These are phyloP conservation scores for Trichoderma simmonsii DNA, from an alignment of 2,329 filamentous ascomycete species.

Conservation along the genomic window DNA sequence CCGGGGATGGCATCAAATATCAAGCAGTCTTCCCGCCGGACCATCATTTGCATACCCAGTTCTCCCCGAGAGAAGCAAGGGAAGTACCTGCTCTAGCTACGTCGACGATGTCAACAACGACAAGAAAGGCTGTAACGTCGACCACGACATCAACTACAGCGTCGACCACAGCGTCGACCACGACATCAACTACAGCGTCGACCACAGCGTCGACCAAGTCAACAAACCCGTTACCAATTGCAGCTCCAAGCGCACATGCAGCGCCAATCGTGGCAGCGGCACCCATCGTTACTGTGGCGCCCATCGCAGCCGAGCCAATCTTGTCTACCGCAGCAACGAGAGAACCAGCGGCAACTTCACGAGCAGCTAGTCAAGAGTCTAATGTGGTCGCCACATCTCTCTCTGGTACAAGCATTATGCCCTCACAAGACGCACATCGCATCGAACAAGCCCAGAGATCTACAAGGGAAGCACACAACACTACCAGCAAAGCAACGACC, in stretches of 20 bases:
- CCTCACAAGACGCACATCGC: background rate
- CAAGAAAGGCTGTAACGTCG: background rate
- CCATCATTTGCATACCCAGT: conserved; percentile 45
- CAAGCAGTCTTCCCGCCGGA: conserved; percentile 57
- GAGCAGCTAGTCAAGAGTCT: conserved; percentile 30
- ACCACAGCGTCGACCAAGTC: background rate
- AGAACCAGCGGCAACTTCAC: conserved; percentile 59
- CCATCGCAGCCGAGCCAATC: conserved; percentile 46
- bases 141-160: background rate
- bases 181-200: background rate
- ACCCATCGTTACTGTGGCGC: background rate
- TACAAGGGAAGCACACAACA: background rate
- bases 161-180: background rate
- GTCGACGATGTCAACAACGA: background rate
- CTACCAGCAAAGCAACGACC: background rate
- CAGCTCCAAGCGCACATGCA: background rate
- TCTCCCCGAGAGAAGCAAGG: conserved; percentile 23
- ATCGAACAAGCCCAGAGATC: background rate
- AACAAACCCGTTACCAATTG: background rate
- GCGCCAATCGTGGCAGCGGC: background rate
- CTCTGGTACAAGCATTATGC: background rate
- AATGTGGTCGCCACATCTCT: background rate
- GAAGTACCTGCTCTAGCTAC: background rate
- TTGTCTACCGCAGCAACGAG: conserved; percentile 52
- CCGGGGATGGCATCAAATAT: conserved; percentile 45